These are phyloP conservation scores for Zopfochytrium polystomum DNA, from an alignment of 371 early-diverging fungal genomes.

Conservation along the genomic window DNA sequence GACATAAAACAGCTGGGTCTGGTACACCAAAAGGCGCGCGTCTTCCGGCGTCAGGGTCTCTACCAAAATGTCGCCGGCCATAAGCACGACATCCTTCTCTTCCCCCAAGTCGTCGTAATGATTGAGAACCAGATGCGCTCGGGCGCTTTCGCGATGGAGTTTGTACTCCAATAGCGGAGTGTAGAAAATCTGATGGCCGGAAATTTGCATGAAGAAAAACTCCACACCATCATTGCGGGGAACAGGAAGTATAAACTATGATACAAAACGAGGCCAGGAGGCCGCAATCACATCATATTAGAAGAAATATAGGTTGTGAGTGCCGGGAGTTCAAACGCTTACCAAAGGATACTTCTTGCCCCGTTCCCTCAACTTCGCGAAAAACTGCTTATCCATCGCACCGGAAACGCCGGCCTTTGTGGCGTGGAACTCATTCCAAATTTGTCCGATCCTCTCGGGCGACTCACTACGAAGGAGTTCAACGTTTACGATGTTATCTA, in stretches of 20 bases:
- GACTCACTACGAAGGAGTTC: conserved; percentile 63
- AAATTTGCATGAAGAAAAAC: conserved; percentile 81
- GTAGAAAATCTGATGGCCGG: conserved; percentile 77
- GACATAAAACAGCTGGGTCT: conserved; percentile 85
- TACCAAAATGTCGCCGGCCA: conserved; percentile 72
- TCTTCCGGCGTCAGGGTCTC: conserved; percentile 61
- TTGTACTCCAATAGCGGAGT: conserved; percentile 91
- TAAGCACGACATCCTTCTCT: conserved; percentile 79
- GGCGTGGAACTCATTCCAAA: conserved; percentile 83
- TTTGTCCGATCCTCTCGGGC: conserved; percentile 64
- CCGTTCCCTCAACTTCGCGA: conserved; percentile 62
- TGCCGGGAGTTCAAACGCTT: conserved; percentile 24
- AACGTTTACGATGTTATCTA: conserved; percentile 77
- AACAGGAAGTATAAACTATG: conserved; percentile 82
- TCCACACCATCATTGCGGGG: conserved; percentile 82
- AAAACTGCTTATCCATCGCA: conserved; percentile 68
- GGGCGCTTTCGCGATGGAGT: conserved; percentile 70
- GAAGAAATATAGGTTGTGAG: neutral
- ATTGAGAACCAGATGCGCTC: conserved; percentile 80
- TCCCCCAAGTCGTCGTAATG: conserved; percentile 83
- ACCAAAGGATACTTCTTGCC: conserved; percentile 73
- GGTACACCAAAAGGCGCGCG: conserved; percentile 79
- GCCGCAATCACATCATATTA: neutral
- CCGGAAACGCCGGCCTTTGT: conserved; percentile 69
- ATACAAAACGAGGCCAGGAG: neutral